phyloP scores from a whole-genome alignment of 23 red algal species.

The Pyropia haitanensis region DNA sequence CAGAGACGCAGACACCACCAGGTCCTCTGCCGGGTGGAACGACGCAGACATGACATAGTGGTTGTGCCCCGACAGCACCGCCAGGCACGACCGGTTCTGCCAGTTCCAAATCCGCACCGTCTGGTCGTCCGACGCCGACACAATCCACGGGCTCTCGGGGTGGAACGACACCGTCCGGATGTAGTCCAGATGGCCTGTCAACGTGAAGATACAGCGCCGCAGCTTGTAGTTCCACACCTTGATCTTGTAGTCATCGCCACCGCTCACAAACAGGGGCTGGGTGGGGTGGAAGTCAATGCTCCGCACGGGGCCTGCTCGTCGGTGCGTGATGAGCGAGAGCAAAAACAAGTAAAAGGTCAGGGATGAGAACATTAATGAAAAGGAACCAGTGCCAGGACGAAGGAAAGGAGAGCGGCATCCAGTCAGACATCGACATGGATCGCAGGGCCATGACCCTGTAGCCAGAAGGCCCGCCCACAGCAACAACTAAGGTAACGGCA shows the following conservation, averaged over 20 bases:
- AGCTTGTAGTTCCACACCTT: slow-evolving; percentile 98
- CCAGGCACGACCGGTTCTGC: slow-evolving; percentile 96
- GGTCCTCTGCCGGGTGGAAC: slow-evolving; percentile 92
- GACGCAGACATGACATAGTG: slow-evolving; percentile 97
- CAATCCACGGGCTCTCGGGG: slow-evolving; percentile 97
- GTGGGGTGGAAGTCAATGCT: slow-evolving; percentile 89
- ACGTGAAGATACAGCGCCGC: slow-evolving; percentile 92
- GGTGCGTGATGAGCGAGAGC: no score
- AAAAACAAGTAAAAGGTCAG: no score
- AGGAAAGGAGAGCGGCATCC: neutral
- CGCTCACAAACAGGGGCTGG: slow-evolving; percentile 95
- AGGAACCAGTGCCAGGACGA: neutral
- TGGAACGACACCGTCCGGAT: slow-evolving; percentile 98
- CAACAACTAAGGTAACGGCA: no score
- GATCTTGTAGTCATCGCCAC: slow-evolving; percentile 99
- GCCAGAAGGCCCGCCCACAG: no score
- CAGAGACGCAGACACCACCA: slow-evolving; percentile 89
- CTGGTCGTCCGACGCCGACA: slow-evolving; percentile 98
- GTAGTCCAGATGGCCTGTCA: slow-evolving; percentile 96
- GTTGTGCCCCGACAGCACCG: slow-evolving; percentile 91
- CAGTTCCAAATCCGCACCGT: slow-evolving; percentile 99
- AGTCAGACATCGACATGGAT: no score
- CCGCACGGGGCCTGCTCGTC: slow-evolving; percentile 56
- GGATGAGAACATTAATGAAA: neutral
- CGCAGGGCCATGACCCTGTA: no score